phyloP scores from a whole-genome alignment of 305 asterid species.

The Fraxinus platypoda region DNA sequence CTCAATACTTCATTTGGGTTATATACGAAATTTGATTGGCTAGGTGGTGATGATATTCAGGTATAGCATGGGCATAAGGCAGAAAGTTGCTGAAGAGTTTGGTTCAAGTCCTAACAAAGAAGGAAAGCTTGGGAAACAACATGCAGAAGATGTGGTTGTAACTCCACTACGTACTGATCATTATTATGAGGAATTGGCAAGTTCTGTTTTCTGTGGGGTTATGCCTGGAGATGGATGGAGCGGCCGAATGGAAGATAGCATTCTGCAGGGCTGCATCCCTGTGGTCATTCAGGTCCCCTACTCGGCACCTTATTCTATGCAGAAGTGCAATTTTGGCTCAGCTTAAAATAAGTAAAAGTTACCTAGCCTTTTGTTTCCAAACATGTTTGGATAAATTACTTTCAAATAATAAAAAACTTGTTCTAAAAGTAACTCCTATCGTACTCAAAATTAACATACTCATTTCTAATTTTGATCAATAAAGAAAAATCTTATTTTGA shows the following conservation, averaged over 20 bases:
- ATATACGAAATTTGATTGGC: not conserved
- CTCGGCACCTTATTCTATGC: not conserved
- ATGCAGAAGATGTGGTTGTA: constrained; percentile 73
- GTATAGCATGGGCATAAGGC: constrained; percentile 99
- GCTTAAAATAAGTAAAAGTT: not conserved
- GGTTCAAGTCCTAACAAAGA: constrained; percentile 80
- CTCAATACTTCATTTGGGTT: not conserved
- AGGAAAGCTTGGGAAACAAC: constrained; percentile 91
- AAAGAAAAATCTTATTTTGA: not conserved
- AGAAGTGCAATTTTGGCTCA: not conserved
- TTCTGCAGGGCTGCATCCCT: constrained; percentile 94
- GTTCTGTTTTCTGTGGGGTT: constrained; percentile 85
- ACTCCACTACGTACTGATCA: constrained; percentile 63
- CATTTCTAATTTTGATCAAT: not conserved
- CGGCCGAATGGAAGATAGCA: constrained; percentile 98
- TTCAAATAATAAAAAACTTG: not conserved
- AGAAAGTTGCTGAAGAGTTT: constrained; percentile 85
- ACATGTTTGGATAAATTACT: not conserved
- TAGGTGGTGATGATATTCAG: constrained; percentile 41
- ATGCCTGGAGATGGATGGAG: constrained; percentile 99
- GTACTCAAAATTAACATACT: not conserved
- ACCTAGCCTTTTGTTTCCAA: not conserved
- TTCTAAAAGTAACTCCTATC: not conserved
- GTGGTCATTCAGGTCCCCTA: constrained; percentile 76
- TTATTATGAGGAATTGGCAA: constrained; percentile 74